Evolutionary conservation across 2,329 filamentous ascomycete species (phyloP), one percentile per base, ranked within the genome.

Genomic region (Fusarium brachygibbosum): DNA sequence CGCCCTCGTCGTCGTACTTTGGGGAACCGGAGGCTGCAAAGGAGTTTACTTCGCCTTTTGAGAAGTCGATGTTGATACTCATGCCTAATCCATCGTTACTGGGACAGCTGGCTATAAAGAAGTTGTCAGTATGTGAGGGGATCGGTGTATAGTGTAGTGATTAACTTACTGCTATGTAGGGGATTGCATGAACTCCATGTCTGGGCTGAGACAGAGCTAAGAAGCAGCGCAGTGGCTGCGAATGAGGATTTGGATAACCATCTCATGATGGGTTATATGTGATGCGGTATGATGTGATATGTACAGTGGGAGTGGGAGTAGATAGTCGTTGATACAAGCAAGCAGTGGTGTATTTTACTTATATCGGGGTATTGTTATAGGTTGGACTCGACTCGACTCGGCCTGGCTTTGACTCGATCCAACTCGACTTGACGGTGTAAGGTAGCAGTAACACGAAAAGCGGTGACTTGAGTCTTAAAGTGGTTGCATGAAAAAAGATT

Each of bases 11-110:
- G 77, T 85, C 87, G 82, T 97, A 98, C 2, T 88, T 89, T 5
- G 93, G 89, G 19, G 84, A 85, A 54, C 92, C 91, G 32, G 87
- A 88, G 7, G 90, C 80, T 4, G 87, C 89, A 80, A 98, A 98
- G 45, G 92, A 91, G 79, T 92, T 89, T 49, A 96, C 94, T 31
- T 84, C 80, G 66, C 93, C 93, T 69, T 91, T 83, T 34, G 88
- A 91, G 81, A 98, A 97, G 82, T 98, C 93, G 80, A 96, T 90
- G 66, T 88, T 86, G 74, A 94, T 90, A n/a, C 92, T 87, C 83
- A 89, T 92, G 59, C 93, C 94, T 6, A 98, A 87, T 1, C 94
- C 95, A 10, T 92, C 88, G 77, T 98, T 84, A 53, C 92, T 79
- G 8, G 92, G 87, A 75, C 95, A 98, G 63, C 82, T 85, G 82